Base-by-base conservation (phyloP, 2,329 filamentous ascomycete species). In the Pyrenophora tritici-repentis region DNA sequence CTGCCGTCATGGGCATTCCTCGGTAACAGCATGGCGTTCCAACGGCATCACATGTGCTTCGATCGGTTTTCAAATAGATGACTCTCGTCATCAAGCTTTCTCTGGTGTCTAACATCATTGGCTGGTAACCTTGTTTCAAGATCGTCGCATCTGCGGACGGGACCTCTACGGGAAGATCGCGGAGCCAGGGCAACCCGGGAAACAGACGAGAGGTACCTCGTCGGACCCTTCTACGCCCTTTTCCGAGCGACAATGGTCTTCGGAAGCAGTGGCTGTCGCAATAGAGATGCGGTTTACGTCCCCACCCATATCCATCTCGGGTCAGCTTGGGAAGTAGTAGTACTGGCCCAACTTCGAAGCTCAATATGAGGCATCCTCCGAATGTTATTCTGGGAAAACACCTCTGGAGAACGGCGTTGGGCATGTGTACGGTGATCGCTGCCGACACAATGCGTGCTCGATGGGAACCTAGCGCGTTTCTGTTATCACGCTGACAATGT, bases 401-500 rank as follows among this genome's bases (percentile, higher is more conserved):
- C 3, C 3, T 3, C 9, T 29, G 26, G 10, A 12, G 10, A 29
- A 29, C 3, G 7, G 26, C 26, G 24, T 4, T 9, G 13, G 26
- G 26, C 26, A 29, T 29, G 18, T 24, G 29, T 22, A 20, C 29
- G 10, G 17, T 48, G 7, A 1, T n/a, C 14, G 20, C 35, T 26
- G 13, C 41, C 24, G 39, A 42, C 33, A 51, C 31, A 34, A 29
- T 34, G 31, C 33, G 36, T 33, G 37, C 24, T 34, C 33, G 38
- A 40, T 32, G 38, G 37, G 37, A 33, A 46, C n/a, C 26, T 29
- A 35, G 42, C 22, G 37, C 53, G 54, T 54, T 51, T 50, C 26
- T 42, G 17, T 42, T 53, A 51, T 61, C 60, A 65, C 16, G 56
- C 59, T 51, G 60, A 64, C 58, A 50, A 54, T 51, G 65, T 68